Conservation (phyloP, 202 grass and related monocot species). For the Zoysia matrella region DNA sequence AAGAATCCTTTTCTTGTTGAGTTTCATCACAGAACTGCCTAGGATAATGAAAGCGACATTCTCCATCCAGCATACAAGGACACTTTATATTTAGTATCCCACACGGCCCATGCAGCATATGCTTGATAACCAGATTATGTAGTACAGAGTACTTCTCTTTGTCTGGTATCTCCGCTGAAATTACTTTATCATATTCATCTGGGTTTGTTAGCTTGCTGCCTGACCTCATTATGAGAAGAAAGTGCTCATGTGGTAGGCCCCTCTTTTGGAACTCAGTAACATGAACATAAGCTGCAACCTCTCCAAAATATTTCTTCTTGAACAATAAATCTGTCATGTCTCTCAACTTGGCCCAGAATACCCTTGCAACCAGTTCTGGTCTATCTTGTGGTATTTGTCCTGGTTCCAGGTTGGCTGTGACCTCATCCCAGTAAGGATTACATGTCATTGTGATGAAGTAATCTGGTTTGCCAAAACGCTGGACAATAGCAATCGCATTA, state of each 20-base stretch:
- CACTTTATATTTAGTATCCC: neutral
- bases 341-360: neutral
- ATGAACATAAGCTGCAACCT: neutral
- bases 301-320: neutral
- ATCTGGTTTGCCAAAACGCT: neutral
- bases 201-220: neutral
- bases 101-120: neutral
- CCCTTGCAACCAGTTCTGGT: neutral
- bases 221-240: neutral
- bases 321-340: neutral
- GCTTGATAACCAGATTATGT: neutral
- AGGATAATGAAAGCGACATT: neutral
- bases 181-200: neutral
- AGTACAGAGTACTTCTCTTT: neutral
- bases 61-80: neutral
- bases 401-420: neutral
- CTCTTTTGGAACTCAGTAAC: neutral
- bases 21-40: neutral
- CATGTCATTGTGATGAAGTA: neutral
- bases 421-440: neutral
- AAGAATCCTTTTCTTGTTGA: neutral
- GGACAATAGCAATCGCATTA: conserved; percentile 4
- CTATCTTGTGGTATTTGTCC: neutral
- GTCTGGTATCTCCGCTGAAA: neutral
- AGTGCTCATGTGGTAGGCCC: neutral